A percentile compares a stretch with the other conserved stretches of the same genome.
phyloP scores from a whole-genome alignment of 805 yeast species.

The Grigorovia transvaalensis region DNA sequence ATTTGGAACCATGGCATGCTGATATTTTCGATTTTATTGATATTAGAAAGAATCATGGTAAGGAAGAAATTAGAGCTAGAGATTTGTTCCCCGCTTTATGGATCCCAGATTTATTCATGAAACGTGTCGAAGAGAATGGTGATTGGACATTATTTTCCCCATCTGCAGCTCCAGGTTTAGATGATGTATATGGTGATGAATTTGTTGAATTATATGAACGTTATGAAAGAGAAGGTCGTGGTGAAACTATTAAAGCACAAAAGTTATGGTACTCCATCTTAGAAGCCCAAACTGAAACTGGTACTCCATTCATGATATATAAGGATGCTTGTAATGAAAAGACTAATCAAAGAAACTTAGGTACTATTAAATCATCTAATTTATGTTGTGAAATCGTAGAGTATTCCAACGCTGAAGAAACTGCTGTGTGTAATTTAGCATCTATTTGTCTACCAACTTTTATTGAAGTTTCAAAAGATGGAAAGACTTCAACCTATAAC shows the following conservation, averaged over 20 bases:
- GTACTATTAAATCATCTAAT: conserved; percentile 84
- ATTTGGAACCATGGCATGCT: conserved; percentile 93
- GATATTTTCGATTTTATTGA: conserved; percentile 80
- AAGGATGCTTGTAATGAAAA: conserved; percentile 83
- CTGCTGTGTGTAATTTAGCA: conserved; percentile 90
- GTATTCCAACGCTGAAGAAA: conserved; percentile 78
- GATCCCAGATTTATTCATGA: conserved; percentile 91
- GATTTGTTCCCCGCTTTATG: conserved; percentile 86
- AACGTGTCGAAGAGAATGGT: conserved; percentile 66
- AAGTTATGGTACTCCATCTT: conserved; percentile 79
- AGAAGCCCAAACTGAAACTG: conserved; percentile 90
- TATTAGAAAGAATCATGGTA: conserved; percentile 85
- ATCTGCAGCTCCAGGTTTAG: conserved; percentile 72
- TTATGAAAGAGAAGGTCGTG: conserved; percentile 58
- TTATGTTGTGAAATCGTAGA: conserved; percentile 89
- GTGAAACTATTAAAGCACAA: conserved; percentile 67
- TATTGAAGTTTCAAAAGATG: conserved; percentile 37
- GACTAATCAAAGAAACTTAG: conserved; percentile 83
- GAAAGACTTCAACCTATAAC: conserved; percentile 44
- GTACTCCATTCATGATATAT: conserved; percentile 86
- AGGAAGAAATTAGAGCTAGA: conserved; percentile 84
- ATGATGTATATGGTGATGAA: conserved; percentile 74
- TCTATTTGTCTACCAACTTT: conserved; percentile 80
- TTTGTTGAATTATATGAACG: conserved; percentile 56
- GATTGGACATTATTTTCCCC: conserved; percentile 89